phyloP scores from a whole-genome alignment of 345 rosid genomes.

The Aurinia saxatilis region DNA sequence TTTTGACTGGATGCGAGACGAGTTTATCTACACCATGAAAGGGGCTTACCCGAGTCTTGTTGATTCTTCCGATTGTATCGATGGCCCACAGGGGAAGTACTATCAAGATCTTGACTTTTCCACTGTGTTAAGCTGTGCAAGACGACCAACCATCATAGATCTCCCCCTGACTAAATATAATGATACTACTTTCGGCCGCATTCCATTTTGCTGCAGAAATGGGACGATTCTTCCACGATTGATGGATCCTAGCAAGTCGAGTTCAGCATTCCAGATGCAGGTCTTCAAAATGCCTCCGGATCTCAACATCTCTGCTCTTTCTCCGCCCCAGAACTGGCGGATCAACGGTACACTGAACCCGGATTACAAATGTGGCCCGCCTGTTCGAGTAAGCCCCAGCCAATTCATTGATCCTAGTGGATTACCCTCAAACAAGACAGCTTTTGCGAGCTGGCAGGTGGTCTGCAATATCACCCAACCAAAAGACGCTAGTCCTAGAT shows the following conservation, averaged over 20 bases:
- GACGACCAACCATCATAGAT: slow-evolving; percentile 81
- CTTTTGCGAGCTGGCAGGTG: slow-evolving; percentile 93
- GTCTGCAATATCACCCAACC: slow-evolving; percentile 87
- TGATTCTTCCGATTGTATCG: slow-evolving; percentile 70
- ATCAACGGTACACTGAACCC: slow-evolving; percentile 74
- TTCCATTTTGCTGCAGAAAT: slow-evolving; percentile 74
- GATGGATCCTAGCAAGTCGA: slow-evolving; percentile 82
- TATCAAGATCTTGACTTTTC: slow-evolving; percentile 61
- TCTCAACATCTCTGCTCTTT: slow-evolving; percentile 57
- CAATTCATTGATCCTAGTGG: slow-evolving; percentile 66
- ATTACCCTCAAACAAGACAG: slow-evolving; percentile 58
- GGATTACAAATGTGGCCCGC: slow-evolving; percentile 70
- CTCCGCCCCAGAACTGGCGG: slow-evolving; percentile 83
- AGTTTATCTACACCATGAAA: slow-evolving; percentile 68
- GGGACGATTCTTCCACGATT: slow-evolving; percentile 74
- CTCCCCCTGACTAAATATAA: slow-evolving; percentile 78
- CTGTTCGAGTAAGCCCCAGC: slow-evolving; percentile 77
- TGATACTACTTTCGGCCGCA: slow-evolving; percentile 53
- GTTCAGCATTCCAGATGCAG: slow-evolving; percentile 73
- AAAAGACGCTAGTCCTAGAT: slow-evolving; percentile 58
- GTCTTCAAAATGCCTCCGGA: slow-evolving; percentile 93
- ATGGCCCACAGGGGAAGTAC: slow-evolving; percentile 58
- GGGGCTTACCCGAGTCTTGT: slow-evolving; percentile 83
- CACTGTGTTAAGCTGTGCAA: slow-evolving; percentile 69
- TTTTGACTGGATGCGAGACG: slow-evolving; percentile 89